These are phyloP conservation scores for Crithidia sp. DNA, from an alignment of 208 protist species.

Conservation along the genomic window DNA sequence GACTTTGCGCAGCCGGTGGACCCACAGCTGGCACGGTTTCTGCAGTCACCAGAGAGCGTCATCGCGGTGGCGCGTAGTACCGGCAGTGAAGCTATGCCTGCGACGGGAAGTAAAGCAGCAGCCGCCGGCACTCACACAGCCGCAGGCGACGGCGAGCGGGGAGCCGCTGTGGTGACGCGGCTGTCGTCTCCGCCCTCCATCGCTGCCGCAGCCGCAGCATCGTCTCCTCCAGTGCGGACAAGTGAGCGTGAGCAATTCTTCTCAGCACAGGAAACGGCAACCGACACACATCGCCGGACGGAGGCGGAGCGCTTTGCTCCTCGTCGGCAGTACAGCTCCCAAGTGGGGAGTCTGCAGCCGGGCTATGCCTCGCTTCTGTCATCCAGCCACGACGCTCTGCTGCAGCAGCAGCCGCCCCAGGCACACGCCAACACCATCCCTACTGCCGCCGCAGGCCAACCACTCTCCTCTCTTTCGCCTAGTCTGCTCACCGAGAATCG, in stretches of 20 bases:
- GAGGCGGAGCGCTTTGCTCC: too few relatives aligned
- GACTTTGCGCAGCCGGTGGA: constrained; percentile 72
- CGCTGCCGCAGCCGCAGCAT: background rate
- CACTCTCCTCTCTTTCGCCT: background rate
- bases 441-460: too few relatives aligned
- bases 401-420: too few relatives aligned
- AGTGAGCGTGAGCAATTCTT: too few relatives aligned
- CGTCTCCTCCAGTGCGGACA: background rate
- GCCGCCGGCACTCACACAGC: background rate
- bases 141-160: background rate
- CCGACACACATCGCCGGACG: too few relatives aligned
- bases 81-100: background rate
- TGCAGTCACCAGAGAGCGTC: constrained; percentile 64
- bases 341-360: too few relatives aligned
- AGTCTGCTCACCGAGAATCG: constrained; percentile 15
- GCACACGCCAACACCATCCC: too few relatives aligned
- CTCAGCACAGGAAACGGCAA: too few relatives aligned
- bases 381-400: too few relatives aligned
- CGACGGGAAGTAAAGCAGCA: background rate
- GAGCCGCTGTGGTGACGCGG: constrained; percentile 4
- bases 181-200: constrained; percentile 20
- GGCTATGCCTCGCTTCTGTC: too few relatives aligned
- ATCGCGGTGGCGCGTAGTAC: constrained; percentile 26
- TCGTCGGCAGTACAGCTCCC: too few relatives aligned
- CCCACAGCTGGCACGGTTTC: constrained; percentile 51